These are phyloP conservation scores for Nicotiana otophora DNA, from an alignment of 257 asterid genomes.

Conservation along the genomic window DNA sequence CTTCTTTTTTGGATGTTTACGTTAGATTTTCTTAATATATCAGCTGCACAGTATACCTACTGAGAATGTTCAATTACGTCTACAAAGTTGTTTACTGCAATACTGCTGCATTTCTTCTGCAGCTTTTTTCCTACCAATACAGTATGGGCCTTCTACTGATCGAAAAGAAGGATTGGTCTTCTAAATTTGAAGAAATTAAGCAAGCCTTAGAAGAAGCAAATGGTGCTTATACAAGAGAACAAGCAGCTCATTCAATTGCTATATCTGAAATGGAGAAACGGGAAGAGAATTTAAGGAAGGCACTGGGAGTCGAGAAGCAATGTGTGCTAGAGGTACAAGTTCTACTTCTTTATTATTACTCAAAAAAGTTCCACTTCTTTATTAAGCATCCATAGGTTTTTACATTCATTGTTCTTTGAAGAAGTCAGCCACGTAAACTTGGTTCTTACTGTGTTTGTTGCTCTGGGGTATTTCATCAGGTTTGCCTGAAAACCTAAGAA, in stretches of 20 bases:
- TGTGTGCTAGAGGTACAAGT: constrained; percentile 76
- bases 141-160: constrained; percentile 91
- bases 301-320: constrained; percentile 90
- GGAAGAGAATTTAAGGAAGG: constrained; percentile 85
- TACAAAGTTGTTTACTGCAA: not conserved
- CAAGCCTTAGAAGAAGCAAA: constrained; percentile 52
- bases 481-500: not conserved
- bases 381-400: not conserved
- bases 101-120: constrained; percentile 20
- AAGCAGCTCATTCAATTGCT: constrained; percentile 54
- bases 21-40: not conserved
- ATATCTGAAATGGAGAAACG: constrained; percentile 81
- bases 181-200: constrained; percentile 61
- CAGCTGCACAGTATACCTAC: not conserved
- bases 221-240: constrained; percentile 60
- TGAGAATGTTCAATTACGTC: not conserved
- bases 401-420: not conserved
- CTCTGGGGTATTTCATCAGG: not conserved
- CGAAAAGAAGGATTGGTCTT: constrained; percentile 88
- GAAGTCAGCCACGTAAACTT: not conserved
- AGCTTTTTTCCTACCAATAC: constrained; percentile 94
- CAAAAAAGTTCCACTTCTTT: constrained; percentile 18
- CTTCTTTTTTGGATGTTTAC: not conserved
- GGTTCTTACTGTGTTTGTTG: not conserved
- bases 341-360: not conserved